A percentile compares a stretch with the other conserved stretches of the same genome.
These are phyloP conservation scores for Rhodotorula toruloides DNA, from an alignment of 768 basidiomycete species.

Conservation along the genomic window DNA sequence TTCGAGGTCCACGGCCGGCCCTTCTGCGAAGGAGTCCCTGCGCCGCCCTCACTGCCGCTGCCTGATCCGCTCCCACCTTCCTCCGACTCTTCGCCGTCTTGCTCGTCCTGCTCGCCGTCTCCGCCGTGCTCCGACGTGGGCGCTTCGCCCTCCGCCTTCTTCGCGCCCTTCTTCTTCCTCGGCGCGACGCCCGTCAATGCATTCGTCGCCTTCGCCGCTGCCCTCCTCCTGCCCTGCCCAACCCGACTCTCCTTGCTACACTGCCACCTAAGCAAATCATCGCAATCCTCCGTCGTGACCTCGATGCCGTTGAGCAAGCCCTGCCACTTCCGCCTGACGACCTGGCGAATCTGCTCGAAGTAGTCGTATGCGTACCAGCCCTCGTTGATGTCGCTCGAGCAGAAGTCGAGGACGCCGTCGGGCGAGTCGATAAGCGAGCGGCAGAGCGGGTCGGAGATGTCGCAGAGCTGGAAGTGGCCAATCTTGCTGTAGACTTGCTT, in stretches of 20 bases:
- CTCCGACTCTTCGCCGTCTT: neutral
- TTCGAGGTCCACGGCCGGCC: too few relatives aligned
- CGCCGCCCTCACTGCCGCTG: too few relatives aligned
- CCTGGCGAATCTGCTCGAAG: conserved; percentile 74
- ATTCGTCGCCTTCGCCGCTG: too few relatives aligned
- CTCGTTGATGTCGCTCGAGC: conserved; percentile 62
- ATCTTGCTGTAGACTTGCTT: conserved; percentile 70
- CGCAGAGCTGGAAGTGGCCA: conserved; percentile 89
- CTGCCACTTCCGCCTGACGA: conserved; percentile 77
- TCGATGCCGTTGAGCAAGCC: conserved; percentile 68
- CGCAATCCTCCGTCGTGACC: conserved; percentile 36
- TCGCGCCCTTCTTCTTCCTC: too few relatives aligned
- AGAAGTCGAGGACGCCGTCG: conserved; percentile 62
- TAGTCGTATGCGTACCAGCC: conserved; percentile 80
- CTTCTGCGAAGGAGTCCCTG: too few relatives aligned
- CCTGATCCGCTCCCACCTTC: neutral
- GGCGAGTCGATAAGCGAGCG: conserved; percentile 71
- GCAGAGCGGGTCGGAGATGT: conserved; percentile 80
- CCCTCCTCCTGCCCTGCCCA: neutral
- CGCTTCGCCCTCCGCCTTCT: neutral
- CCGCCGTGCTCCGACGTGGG: neutral
- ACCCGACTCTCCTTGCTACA: neutral
- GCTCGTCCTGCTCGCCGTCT: conserved; percentile 1
- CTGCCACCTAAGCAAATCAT: conserved; percentile 7
- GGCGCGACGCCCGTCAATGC: too few relatives aligned